Percentiles rank a stretch among this genome's conserved stretches.
Evolutionary conservation across 2,329 filamentous ascomycete genomes (phyloP).

Genomic region (Alternaria ventricosa): DNA sequence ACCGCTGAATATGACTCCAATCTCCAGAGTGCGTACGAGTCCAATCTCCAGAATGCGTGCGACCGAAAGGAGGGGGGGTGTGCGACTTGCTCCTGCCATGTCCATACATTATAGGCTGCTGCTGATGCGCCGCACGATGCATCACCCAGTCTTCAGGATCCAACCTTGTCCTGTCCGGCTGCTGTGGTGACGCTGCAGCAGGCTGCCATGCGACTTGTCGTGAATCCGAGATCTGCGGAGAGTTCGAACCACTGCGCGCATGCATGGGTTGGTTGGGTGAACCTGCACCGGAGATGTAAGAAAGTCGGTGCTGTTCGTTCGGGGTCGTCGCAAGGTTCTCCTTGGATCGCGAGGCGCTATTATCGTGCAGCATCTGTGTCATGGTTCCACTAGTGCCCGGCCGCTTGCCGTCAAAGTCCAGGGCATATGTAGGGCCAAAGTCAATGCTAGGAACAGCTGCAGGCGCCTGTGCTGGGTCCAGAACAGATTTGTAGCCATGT

Average conservation of each 20-base stretch:
- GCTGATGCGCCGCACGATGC: constrained; percentile 67
- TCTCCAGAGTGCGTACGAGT: constrained; percentile 54
- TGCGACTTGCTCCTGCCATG: constrained; percentile 67
- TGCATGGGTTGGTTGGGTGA: constrained; percentile 52
- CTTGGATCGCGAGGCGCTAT: constrained; percentile 36
- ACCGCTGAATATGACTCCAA: constrained; percentile 50
- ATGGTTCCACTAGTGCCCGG: constrained; percentile 64
- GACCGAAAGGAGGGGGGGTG: constrained; percentile 52
- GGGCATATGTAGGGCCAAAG: constrained; percentile 84
- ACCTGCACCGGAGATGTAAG: constrained; percentile 37
- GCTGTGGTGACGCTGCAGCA: constrained; percentile 61
- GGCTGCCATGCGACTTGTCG: constrained; percentile 83
- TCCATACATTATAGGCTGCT: constrained; percentile 52
- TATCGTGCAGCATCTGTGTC: constrained; percentile 46
- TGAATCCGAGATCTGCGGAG: constrained; percentile 59
- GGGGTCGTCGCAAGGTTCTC: constrained; percentile 39
- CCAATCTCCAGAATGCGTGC: constrained; percentile 55
- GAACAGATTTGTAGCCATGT: constrained; percentile 52
- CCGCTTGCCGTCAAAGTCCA: constrained; percentile 62
- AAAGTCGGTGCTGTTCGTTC: constrained; percentile 38
- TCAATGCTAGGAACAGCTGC: constrained; percentile 76
- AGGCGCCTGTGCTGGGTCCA: constrained; percentile 18
- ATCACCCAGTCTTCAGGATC: constrained; percentile 85
- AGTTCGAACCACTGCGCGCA: constrained; percentile 46
- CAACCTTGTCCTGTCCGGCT: constrained; percentile 60